Base-by-base conservation (phyloP, 768 basidiomycete genomes). In the Dioszegia hungarica region DNA sequence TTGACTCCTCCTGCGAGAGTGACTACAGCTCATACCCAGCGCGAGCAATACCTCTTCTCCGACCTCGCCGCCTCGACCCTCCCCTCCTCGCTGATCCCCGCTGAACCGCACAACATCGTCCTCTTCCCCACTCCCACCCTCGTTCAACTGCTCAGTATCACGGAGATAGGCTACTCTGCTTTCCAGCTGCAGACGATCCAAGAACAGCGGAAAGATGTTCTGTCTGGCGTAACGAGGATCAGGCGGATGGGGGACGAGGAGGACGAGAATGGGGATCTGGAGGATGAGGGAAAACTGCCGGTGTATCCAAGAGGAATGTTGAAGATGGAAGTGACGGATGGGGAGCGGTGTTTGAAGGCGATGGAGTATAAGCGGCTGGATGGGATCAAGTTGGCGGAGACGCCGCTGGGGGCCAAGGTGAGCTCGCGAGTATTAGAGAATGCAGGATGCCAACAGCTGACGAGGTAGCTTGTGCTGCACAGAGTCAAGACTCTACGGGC, bases 401-500 rank as follows among this genome's bases (percentile, higher is more conserved):
- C 91, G 0, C 82, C 82, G 2, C 78, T 93, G 28, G 93, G 93
- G 9, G 88, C 78, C 68, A 97, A 97, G 80, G 92, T 89, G 48
- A 36, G 70, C 14, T 17, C 29, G 22, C 22, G 40, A 6, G 10
- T 5, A 9, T 5, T 39, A 20, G 4, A 19, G 20, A 39, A 41
- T 19, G 29, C 17, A 6, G 17, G 9, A 41, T 33, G 31, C n/a
- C n/a, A 25, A 29, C 12, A 50, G 28, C 54, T 45, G 22, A 56
- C 57, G 2, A 10, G 14, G 20, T 54, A 92, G 88, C 77, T 91
- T 68, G 70, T 86, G 29, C 77, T 95, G 34, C 85, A 83, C 66
- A 81, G 87, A 52, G 85, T 86, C 5, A 79, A 79, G 24, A 80
- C 90, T 27, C 82, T 85, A 20, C 79, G 82, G 36, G 89, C 88